These are phyloP conservation scores for Leishmania mexicana DNA, from an alignment of 208 protist species.

Conservation along the genomic window DNA sequence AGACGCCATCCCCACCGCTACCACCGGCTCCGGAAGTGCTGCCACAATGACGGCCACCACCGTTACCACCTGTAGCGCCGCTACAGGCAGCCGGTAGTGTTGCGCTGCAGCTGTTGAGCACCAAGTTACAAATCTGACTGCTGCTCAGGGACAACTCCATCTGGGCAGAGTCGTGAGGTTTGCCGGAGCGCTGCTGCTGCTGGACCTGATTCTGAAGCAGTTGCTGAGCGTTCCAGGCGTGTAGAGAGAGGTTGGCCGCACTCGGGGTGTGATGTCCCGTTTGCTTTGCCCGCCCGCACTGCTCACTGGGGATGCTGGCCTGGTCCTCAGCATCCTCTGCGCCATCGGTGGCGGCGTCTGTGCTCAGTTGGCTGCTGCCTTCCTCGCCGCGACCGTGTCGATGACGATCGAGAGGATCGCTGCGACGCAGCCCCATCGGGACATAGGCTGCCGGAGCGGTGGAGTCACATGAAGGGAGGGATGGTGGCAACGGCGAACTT, in stretches of 20 bases:
- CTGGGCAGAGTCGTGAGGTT: neutral
- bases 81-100: neutral
- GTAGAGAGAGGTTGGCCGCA: neutral
- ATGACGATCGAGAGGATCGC: neutral
- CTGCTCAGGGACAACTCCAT: neutral
- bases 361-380: neutral
- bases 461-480: neutral
- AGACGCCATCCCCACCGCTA: neutral
- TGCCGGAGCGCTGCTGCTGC: neutral
- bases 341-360: neutral
- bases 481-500: neutral
- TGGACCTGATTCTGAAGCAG: neutral
- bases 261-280: neutral
- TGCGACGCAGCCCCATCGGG: slow-evolving; percentile 3
- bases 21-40: neutral
- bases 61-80: neutral
- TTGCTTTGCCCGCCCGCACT: neutral
- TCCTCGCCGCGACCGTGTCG: neutral
- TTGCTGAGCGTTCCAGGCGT: neutral
- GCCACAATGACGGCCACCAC: neutral
- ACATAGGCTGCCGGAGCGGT: neutral
- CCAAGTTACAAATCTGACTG: slow-evolving; percentile 1
- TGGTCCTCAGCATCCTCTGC: neutral
- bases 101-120: neutral
- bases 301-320: neutral